These are phyloP conservation scores for Trichoderma hamatum DNA, from an alignment of 2,329 filamentous ascomycete genomes.

Conservation along the genomic window DNA sequence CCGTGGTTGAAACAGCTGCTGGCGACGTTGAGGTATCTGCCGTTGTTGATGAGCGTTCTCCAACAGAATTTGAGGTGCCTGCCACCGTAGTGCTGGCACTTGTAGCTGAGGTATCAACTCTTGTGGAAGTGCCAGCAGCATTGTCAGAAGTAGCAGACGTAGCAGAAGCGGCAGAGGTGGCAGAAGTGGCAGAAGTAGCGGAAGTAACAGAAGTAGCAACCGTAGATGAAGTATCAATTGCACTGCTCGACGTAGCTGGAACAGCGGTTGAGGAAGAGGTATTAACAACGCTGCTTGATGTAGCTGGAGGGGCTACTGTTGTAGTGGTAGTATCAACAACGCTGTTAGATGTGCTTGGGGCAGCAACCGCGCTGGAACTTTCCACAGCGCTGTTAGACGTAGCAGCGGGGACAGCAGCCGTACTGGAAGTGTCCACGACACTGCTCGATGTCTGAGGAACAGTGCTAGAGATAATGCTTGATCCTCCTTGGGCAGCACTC, in stretches of 20 bases:
- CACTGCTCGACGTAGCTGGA: neutral
- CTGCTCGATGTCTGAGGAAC: neutral
- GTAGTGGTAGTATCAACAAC: neutral
- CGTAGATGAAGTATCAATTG: neutral
- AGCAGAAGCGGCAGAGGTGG: neutral
- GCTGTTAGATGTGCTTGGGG: neutral
- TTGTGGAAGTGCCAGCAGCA: neutral
- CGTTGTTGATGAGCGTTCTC: neutral
- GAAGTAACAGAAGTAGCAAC: neutral
- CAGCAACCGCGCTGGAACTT: neutral
- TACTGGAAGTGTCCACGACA: neutral
- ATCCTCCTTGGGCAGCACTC: neutral
- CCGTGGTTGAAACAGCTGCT: neutral
- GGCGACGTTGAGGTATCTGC: neutral
- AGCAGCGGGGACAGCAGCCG: neutral
- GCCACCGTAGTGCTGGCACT: neutral
- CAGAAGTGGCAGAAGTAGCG: neutral
- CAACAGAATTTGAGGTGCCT: neutral
- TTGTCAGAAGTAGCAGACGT: neutral
- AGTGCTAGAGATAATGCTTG: neutral
- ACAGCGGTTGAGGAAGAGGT: neutral
- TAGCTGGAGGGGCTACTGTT: neutral
- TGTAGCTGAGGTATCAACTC: neutral
- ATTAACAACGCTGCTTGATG: neutral
- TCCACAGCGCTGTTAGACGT: neutral